Evolutionary conservation across 768 basidiomycete species (phyloP).

Genomic region (Psilocybe cubensis): DNA sequence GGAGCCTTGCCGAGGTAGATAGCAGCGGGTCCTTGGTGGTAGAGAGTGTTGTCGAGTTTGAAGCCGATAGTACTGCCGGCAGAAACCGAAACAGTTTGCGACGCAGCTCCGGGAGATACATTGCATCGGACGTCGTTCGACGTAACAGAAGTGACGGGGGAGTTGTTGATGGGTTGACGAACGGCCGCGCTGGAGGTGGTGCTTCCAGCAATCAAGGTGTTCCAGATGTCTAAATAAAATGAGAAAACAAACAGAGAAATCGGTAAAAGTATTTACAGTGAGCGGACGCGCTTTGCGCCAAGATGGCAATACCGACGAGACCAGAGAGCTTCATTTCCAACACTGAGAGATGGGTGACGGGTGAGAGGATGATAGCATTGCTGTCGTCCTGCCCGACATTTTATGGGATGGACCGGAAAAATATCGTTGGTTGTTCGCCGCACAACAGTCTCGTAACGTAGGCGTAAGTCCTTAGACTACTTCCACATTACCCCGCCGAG

Average conservation of each 20-base stretch:
- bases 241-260: not conserved
- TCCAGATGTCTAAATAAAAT: slow-evolving; percentile 32
- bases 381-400: not conserved
- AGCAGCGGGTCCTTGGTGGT: slow-evolving; percentile 47
- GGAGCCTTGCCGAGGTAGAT: slow-evolving; percentile 55
- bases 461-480: not conserved
- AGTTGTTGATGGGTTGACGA: slow-evolving; percentile 36
- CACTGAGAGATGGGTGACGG: not conserved
- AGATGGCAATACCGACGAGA: slow-evolving; percentile 22
- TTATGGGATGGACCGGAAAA: slow-evolving; percentile 13
- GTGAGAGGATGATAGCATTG: not conserved
- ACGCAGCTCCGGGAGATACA: slow-evolving; percentile 32
- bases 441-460: not conserved
- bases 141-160: slow-evolving; percentile 33
- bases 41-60: slow-evolving; percentile 40
- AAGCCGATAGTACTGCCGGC: slow-evolving; percentile 46
- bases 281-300: slow-evolving; percentile 28
- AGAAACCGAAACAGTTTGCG: slow-evolving; percentile 38
- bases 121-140: slow-evolving; percentile 40
- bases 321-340: slow-evolving; percentile 26
- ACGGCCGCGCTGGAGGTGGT: slow-evolving; percentile 32
- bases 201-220: slow-evolving; percentile 32
- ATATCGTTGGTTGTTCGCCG: not conserved
- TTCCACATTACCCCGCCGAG: not conserved
- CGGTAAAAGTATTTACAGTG: slow-evolving; percentile 24